Percentiles rank a stretch among this genome's conserved stretches.
Evolutionary conservation across 257 asterid genomes (phyloP).

Genomic region (Solanum chiquidenum): DNA sequence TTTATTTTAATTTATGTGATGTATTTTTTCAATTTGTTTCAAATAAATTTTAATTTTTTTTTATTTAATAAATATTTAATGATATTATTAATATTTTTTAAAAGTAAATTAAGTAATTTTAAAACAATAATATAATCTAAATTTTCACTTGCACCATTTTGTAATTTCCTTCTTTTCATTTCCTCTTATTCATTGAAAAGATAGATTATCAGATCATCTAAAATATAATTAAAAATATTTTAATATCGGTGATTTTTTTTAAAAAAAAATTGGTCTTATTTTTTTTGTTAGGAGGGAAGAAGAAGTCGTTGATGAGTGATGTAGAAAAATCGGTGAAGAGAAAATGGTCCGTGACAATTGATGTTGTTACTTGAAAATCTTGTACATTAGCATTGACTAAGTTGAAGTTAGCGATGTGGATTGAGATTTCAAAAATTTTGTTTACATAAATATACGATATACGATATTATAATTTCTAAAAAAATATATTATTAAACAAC

Average conservation of each 20-base stretch:
- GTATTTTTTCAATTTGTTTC: rapidly evolving
- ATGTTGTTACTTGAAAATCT: neutral
- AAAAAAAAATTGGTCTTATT: no score
- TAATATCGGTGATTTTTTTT: no score
- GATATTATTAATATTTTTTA: no score
- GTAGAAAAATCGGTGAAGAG: neutral
- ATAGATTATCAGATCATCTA: neutral
- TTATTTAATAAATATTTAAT: no score
- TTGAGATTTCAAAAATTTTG: no score
- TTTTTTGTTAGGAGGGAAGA: neutral
- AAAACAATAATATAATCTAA: no score
- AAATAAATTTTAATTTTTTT: no score
- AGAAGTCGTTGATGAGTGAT: neutral
- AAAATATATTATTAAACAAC: no score
- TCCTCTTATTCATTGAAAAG: neutral
- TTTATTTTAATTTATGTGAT: neutral
- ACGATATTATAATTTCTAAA: no score
- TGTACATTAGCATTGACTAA: neutral
- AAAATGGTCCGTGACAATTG: neutral
- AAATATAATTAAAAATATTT: no score
- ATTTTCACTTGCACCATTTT: neutral
- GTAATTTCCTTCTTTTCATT: neutral
- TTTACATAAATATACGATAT: no score
- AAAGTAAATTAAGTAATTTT: no score
- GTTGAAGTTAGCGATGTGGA: neutral